These are phyloP conservation scores for Limonium bicolor DNA, from an alignment of 148 eudicot genomes.

Conservation along the genomic window DNA sequence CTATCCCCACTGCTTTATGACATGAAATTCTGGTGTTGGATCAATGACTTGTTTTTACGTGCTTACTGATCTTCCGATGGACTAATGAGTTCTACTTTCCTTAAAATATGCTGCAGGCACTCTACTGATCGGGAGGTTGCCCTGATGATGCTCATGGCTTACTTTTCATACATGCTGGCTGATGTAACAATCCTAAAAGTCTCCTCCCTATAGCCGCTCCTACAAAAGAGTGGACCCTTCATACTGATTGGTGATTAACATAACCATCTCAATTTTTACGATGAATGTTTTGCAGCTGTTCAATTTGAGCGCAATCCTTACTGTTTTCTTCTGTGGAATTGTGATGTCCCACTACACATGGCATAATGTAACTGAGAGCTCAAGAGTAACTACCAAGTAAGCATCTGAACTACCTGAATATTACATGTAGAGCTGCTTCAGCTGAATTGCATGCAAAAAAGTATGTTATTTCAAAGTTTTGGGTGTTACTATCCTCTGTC, in stretches of 20 bases:
- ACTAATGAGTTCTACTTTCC: too few species aligned
- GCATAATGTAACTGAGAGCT: slow-evolving; percentile 62
- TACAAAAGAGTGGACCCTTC: too few species aligned
- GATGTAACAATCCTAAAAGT: slow-evolving; percentile 33
- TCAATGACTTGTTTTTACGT: too few species aligned
- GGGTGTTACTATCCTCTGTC: background rate
- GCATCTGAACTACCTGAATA: slow-evolving; percentile 4
- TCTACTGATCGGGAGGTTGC: slow-evolving; percentile 98
- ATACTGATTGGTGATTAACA: too few species aligned
- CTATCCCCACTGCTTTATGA: too few species aligned
- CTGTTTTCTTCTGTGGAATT: slow-evolving; percentile 61
- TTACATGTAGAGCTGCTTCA: background rate
- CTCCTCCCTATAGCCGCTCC: background rate
- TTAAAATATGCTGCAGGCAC: slow-evolving; percentile 34
- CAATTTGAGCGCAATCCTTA: slow-evolving; percentile 46
- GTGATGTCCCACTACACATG: slow-evolving; percentile 73
- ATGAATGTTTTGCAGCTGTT: slow-evolving; percentile 49
- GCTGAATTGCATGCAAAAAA: background rate
- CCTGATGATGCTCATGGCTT: slow-evolving; percentile 93
- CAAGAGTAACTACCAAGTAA: slow-evolving; percentile 72
- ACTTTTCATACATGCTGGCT: slow-evolving; percentile 84
- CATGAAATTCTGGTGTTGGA: too few species aligned
- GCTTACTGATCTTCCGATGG: too few species aligned
- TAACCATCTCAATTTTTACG: too few species aligned
- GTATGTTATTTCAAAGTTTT: too few species aligned